Evolutionary conservation across 73 alveolate species (phyloP).

Genomic region (Paramecium octaurelia): DNA sequence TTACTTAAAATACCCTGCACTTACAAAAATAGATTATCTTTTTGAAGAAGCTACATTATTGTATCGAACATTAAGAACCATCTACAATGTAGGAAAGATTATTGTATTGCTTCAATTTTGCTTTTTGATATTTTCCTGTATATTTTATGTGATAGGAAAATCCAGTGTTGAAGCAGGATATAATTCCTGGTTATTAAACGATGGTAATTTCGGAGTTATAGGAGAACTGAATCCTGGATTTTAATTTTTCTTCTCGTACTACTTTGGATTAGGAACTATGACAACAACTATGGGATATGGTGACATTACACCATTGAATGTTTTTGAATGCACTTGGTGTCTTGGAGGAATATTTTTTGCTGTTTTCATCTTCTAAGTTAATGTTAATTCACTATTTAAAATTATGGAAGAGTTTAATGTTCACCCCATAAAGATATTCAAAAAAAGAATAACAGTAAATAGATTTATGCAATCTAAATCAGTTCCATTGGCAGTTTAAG

Average conservation of each 20-base stretch:
- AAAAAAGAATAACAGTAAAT: constrained; percentile 2
- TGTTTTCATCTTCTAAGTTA: background rate
- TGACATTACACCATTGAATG: constrained; percentile 30
- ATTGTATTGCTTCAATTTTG: background rate
- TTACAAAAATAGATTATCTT: constrained; percentile 5
- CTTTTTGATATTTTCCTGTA: constrained; percentile 25
- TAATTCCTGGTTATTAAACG: constrained; percentile 19
- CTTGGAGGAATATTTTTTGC: constrained; percentile 33
- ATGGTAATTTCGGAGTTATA: constrained; percentile 30
- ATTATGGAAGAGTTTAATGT: constrained; percentile 23
- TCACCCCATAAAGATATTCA: background rate
- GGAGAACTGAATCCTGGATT: background rate
- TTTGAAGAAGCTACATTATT: constrained; percentile 47
- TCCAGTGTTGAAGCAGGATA: constrained; percentile 14
- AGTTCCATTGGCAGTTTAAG: background rate
- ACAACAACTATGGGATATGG: constrained; percentile 51
- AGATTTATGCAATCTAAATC: background rate
- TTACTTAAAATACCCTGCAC: constrained; percentile 29
- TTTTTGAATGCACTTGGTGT: constrained; percentile 29
- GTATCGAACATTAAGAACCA: constrained; percentile 22
- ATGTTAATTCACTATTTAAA: constrained; percentile 9
- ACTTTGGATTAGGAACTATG: constrained; percentile 39
- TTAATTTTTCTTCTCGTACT: constrained; percentile 13
- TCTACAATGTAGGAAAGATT: constrained; percentile 13
- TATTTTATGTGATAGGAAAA: background rate